Evolutionary conservation across 306 rosid species (phyloP).

Genomic region (Boehmeria nivea): DNA sequence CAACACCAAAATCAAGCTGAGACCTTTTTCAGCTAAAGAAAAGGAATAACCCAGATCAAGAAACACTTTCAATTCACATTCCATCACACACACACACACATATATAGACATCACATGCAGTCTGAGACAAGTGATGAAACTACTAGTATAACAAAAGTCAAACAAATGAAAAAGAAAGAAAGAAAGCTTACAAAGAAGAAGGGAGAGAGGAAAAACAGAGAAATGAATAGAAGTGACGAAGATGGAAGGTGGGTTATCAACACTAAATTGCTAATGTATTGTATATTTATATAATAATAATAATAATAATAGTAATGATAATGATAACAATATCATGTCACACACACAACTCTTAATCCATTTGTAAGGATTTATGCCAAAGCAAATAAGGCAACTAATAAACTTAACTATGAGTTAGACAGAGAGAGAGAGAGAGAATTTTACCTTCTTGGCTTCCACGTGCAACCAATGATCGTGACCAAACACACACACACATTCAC

Average conservation of each 20-base stretch:
- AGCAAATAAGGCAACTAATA: neutral
- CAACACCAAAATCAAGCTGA: conserved; percentile 17
- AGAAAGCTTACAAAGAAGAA: conserved; percentile 25
- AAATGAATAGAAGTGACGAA: conserved; percentile 32
- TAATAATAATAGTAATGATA: no score
- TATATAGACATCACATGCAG: no score
- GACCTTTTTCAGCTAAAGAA: no score
- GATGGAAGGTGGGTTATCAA: conserved; percentile 39
- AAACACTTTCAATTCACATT: no score
- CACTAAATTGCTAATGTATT: conserved; percentile 26
- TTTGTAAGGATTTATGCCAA: neutral
- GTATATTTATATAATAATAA: conserved; percentile 16
- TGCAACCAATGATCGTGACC: conserved; percentile 50
- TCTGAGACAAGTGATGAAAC: no score
- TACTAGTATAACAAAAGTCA: no score
- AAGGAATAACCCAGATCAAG: no score
- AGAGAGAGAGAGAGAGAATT: conserved; percentile 16
- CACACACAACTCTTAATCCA: conserved; percentile 15
- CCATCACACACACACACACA: neutral
- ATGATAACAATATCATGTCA: neutral
- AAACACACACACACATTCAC: conserved; percentile 23
- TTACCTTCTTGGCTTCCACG: conserved; percentile 48
- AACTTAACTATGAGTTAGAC: conserved; percentile 24
- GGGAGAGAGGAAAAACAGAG: conserved; percentile 10
- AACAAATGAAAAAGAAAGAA: neutral